Evolutionary conservation across 176 grass and related monocot genomes (phyloP).

Genomic region (Neostapfia colusana): DNA sequence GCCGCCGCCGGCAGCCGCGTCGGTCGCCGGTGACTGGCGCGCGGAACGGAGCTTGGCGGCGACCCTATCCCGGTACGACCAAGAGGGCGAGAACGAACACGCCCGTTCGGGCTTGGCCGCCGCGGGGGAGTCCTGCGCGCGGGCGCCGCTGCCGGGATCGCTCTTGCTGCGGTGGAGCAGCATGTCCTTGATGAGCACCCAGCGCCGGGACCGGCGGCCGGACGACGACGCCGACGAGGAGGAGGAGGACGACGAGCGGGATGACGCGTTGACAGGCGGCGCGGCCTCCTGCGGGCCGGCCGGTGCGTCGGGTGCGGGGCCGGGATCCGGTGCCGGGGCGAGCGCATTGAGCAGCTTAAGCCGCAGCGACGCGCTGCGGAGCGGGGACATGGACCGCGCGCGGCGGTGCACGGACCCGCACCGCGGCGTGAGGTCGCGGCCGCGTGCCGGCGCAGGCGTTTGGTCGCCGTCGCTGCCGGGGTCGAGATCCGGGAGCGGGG

Average conservation of each 20-base stretch:
- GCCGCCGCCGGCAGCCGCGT: background rate
- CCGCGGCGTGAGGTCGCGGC: conserved; percentile 55
- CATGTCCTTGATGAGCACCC: conserved; percentile 91
- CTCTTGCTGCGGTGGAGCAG: conserved; percentile 96
- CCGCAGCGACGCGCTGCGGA: conserved; percentile 60
- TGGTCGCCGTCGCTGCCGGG: conserved; percentile 49
- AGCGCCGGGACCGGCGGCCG: conserved; percentile 59
- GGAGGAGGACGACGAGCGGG: conserved; percentile 44
- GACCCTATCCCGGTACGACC: conserved; percentile 57
- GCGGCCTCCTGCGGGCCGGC: conserved; percentile 26
- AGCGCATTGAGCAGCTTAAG: conserved; percentile 48
- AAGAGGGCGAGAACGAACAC: conserved; percentile 69
- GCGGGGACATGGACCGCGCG: conserved; percentile 84
- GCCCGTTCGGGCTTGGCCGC: conserved; percentile 52
- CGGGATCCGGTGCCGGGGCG: conserved; percentile 39
- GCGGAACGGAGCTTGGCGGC: conserved; percentile 36
- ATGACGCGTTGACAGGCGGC: conserved; percentile 58
- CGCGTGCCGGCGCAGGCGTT: conserved; percentile 7
- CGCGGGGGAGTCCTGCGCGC: conserved; percentile 33
- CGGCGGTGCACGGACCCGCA: conserved; percentile 76
- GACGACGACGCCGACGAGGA: conserved; percentile 47
- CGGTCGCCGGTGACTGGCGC: background rate
- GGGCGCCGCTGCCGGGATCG: conserved; percentile 38
- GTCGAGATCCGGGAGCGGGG: conserved; percentile 64
- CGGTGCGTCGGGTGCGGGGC: background rate